A percentile compares a stretch with the other conserved stretches of the same genome.
Conservation (phyloP, 2,329 filamentous ascomycete species). For the Aspergillus melleus region DNA sequence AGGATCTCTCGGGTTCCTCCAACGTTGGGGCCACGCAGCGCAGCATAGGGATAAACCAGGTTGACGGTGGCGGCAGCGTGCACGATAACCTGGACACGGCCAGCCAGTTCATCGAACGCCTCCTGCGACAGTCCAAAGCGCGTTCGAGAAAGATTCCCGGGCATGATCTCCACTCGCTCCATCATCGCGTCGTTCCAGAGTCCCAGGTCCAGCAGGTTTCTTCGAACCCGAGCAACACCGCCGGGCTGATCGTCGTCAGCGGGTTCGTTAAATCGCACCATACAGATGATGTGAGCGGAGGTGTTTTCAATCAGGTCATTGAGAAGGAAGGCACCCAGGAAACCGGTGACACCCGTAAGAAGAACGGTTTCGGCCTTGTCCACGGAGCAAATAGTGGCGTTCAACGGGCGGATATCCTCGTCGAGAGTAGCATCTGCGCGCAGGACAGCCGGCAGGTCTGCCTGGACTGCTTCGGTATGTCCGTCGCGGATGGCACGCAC, state of each 20-base stretch:
- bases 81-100: constrained; percentile 69
- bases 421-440: constrained; percentile 67
- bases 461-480: constrained; percentile 71
- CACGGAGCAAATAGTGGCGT: constrained; percentile 57
- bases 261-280: constrained; percentile 71
- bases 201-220: constrained; percentile 74
- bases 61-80: constrained; percentile 79
- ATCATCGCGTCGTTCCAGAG: constrained; percentile 76
- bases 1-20: constrained; percentile 76
- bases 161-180: constrained; percentile 73
- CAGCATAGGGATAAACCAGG: constrained; percentile 78
- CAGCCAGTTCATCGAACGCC: constrained; percentile 64
- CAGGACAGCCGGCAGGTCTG: constrained; percentile 69
- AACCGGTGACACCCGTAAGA: constrained; percentile 74
- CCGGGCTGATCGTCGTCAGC: constrained; percentile 63
- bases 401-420: constrained; percentile 63
- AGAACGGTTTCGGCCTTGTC: constrained; percentile 68
- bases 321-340: constrained; percentile 73
- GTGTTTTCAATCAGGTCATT: constrained; percentile 68
- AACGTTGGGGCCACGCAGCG: constrained; percentile 71
- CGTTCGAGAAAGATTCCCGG: constrained; percentile 69
- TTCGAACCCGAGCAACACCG: constrained; percentile 70
- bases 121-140: constrained; percentile 67
- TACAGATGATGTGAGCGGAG: constrained; percentile 67
- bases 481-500: constrained; percentile 71